Conservation (phyloP, 306 rosid genomes). For the Cicer cuneatum region DNA sequence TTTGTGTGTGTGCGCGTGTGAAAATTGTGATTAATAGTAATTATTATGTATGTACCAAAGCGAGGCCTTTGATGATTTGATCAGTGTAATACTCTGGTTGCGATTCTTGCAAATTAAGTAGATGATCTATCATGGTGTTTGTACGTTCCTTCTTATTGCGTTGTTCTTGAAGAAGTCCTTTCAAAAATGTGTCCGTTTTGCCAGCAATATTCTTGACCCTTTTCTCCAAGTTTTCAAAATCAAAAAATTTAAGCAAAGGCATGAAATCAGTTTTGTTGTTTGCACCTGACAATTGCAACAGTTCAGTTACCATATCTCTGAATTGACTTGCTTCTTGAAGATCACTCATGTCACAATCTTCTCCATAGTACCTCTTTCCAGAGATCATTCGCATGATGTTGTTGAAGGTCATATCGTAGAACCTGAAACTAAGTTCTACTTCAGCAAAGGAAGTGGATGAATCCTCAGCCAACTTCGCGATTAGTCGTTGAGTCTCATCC, state of each 20-base stretch:
- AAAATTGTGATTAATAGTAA: no score
- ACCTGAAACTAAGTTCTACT: conserved; percentile 44
- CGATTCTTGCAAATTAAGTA: conserved; percentile 49
- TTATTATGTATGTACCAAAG: conserved; percentile 42
- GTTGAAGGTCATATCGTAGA: conserved; percentile 54
- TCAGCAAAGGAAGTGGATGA: conserved; percentile 6
- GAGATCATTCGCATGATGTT: conserved; percentile 49
- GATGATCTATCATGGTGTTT: conserved; percentile 58
- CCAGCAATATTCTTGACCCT: conserved; percentile 26
- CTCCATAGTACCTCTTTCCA: conserved; percentile 54
- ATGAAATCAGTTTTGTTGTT: conserved; percentile 51
- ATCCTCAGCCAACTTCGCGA: conserved; percentile 27
- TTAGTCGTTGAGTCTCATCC: conserved; percentile 49
- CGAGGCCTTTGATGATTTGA: conserved; percentile 59
- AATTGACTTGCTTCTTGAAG: conserved; percentile 52
- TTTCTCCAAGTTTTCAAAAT: conserved; percentile 32
- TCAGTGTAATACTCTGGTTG: conserved; percentile 50
- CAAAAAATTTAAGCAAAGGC: conserved; percentile 48
- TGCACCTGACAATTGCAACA: conserved; percentile 17
- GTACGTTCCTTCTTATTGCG: conserved; percentile 16
- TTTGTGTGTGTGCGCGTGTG: no score
- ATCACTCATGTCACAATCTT: conserved; percentile 42
- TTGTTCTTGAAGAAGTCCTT: conserved; percentile 51
- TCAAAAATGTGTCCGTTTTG: conserved; percentile 45
- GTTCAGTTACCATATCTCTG: conserved; percentile 43